Evolutionary conservation across 179 eudicot genomes (phyloP), one percentile per base, ranked within the genome.

Genomic region (Camellia oleifera): DNA sequence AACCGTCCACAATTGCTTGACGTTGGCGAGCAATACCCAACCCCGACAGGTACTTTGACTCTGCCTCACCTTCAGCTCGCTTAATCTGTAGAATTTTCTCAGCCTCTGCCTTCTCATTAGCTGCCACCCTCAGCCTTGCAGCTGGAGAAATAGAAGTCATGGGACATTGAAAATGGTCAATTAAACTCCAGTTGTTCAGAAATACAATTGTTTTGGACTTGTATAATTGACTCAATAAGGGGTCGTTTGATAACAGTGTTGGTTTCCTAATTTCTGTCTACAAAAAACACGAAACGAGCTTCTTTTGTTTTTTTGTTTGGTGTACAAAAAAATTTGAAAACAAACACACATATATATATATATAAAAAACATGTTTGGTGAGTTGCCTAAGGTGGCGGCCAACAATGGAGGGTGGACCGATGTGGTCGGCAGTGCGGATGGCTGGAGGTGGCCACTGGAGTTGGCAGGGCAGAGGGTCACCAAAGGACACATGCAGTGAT

Each of bases 21-120:
- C 93, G 84, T 60, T 90, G 93, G 65, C 91, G 89, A n/a, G 93
- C 91, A 64, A 90, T 84, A 74, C 93, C 91, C 74, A 88, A 64
- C 12, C 93, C 93, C 2, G 91, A 81, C 14, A 90, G 87, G 75
- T 87, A 90, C 82, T 88, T 88, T 18, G 93, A 73, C 79, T 90
- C 91, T 0, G 93, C 93, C 79, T 90, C 40, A 11, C 91, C 93
- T 82, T 90, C 90, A 40, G 91, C 92, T 78, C 85, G 74, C 87
- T 90, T 89, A 46, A 88, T 89, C 70, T 86, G 92, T 65, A 89
- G 61, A 75, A 90, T 88, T 58, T 90, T 90, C 74, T 88, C 93
- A 53, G 93, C 40, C 93, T 90, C 93, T 5, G 93, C 91, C 80
- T 90, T 90, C 77, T 90, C 40, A 56, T 84, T 88, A 11, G 90